A percentile compares a stretch with the other conserved stretches of the same genome.
Evolutionary conservation across 495 filamentous ascomycete species (phyloP).

Genomic region (Pseudoneurospora amorphoporcata): DNA sequence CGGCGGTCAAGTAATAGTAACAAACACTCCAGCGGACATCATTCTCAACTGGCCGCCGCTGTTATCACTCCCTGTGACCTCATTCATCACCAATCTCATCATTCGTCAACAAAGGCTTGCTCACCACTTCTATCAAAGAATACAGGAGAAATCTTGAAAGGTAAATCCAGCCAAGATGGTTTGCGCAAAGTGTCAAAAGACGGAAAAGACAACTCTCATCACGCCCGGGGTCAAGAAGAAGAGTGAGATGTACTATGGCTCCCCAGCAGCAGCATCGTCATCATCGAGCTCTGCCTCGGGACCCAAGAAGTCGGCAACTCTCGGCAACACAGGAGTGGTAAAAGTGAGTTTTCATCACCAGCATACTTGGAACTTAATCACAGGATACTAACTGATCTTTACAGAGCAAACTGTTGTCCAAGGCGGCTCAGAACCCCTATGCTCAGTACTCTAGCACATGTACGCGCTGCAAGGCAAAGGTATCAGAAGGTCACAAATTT

Average conservation of each 20-base stretch:
- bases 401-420: slow-evolving; percentile 58
- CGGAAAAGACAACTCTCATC: slow-evolving; percentile 52
- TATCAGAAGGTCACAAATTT: slow-evolving; percentile 49
- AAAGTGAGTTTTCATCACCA: slow-evolving; percentile 29
- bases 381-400: neutral
- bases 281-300: slow-evolving; percentile 27
- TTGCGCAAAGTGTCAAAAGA: slow-evolving; percentile 57
- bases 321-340: slow-evolving; percentile 44
- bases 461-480: slow-evolving; percentile 53
- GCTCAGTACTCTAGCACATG: slow-evolving; percentile 54
- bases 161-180: slow-evolving; percentile 41
- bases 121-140: neutral
- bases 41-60: neutral
- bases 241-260: slow-evolving; percentile 63
- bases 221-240: slow-evolving; percentile 63
- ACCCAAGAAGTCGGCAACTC: slow-evolving; percentile 37
- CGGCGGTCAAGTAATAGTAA: neutral
- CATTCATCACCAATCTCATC: neutral
- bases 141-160: neutral
- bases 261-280: slow-evolving; percentile 26
- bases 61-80: neutral
- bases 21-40: neutral
- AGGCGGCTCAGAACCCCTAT: slow-evolving; percentile 59
- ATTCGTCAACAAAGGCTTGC: neutral
- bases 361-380: neutral